These are phyloP conservation scores for Ceratocystis huliohia DNA, from an alignment of 2,329 filamentous ascomycete species.

Conservation along the genomic window DNA sequence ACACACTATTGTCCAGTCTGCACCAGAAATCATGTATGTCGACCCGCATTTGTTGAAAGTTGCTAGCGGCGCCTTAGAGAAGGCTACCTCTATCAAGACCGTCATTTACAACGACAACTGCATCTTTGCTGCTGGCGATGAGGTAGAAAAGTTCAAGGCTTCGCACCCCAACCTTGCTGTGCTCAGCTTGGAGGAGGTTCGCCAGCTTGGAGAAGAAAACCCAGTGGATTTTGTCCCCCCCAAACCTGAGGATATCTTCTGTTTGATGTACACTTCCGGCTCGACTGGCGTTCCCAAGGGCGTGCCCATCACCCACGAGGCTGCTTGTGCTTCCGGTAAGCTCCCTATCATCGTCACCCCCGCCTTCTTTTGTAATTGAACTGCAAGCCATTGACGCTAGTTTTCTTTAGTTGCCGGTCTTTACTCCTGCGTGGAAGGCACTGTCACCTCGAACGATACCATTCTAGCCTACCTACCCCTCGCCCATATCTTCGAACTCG, in stretches of 20 bases:
- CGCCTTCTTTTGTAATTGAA: conserved; percentile 9
- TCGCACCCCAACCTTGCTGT: conserved; percentile 43
- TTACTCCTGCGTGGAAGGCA: conserved; percentile 61
- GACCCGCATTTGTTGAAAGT: conserved; percentile 66
- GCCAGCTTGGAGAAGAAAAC: conserved; percentile 50
- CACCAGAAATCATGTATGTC: conserved; percentile 71
- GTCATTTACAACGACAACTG: conserved; percentile 51
- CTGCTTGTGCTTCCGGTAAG: conserved; percentile 57
- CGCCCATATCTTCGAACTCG: conserved; percentile 92
- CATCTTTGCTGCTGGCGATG: conserved; percentile 38
- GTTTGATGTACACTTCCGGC: conserved; percentile 77
- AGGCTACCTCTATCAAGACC: conserved; percentile 42
- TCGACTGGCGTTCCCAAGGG: conserved; percentile 85
- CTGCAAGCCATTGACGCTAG: conserved; percentile 22
- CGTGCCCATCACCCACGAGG: conserved; percentile 67
- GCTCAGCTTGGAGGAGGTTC: conserved; percentile 43
- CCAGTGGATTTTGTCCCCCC: conserved; percentile 60
- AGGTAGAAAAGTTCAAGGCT: conserved; percentile 44
- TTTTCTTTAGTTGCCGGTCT: conserved; percentile 56
- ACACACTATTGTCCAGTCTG: conserved; percentile 74
- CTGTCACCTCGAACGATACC: conserved; percentile 63
- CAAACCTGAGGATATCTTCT: conserved; percentile 64
- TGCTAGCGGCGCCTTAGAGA: conserved; percentile 43
- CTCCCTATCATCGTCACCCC: conserved; percentile 26
- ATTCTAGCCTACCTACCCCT: conserved; percentile 86